These are phyloP conservation scores for Colletotrichum eremochloae DNA, from an alignment of 2,329 filamentous ascomycete genomes.

Conservation along the genomic window DNA sequence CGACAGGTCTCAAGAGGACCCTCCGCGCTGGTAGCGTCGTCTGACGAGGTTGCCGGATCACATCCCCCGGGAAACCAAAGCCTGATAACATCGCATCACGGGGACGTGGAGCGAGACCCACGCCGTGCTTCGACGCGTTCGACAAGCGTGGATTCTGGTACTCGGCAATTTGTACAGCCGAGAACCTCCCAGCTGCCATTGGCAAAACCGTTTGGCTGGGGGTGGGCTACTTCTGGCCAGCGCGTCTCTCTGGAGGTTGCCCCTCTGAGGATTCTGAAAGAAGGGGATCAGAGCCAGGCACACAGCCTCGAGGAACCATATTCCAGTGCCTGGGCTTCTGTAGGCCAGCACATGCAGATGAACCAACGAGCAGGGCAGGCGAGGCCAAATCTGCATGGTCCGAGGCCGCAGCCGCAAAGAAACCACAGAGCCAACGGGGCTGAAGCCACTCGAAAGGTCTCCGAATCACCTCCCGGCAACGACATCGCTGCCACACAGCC, in stretches of 20 bases:
- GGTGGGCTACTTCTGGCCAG: neutral
- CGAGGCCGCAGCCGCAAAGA: neutral
- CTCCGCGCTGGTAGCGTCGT: neutral
- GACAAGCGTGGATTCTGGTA: conserved; percentile 9
- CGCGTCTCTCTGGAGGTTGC: neutral
- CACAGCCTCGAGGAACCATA: neutral
- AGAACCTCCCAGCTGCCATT: neutral
- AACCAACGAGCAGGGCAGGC: neutral
- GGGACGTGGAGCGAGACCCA: neutral
- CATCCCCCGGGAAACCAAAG: neutral
- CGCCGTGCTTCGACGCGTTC: neutral
- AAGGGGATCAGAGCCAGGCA: neutral
- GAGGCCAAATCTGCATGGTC: neutral
- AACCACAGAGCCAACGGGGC: neutral
- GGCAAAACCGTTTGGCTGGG: neutral
- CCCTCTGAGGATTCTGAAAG: neutral
- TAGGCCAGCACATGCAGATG: neutral
- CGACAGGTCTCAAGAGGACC: neutral
- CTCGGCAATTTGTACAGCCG: neutral
- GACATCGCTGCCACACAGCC: neutral
- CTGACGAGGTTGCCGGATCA: neutral
- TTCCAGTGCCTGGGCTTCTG: neutral
- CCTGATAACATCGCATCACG: neutral
- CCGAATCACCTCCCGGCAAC: neutral
- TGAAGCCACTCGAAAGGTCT: neutral